Evolutionary conservation across 495 filamentous ascomycete species (phyloP), one percentile per base, ranked within the genome.

Genomic region (Opeltia flavorubescens): DNA sequence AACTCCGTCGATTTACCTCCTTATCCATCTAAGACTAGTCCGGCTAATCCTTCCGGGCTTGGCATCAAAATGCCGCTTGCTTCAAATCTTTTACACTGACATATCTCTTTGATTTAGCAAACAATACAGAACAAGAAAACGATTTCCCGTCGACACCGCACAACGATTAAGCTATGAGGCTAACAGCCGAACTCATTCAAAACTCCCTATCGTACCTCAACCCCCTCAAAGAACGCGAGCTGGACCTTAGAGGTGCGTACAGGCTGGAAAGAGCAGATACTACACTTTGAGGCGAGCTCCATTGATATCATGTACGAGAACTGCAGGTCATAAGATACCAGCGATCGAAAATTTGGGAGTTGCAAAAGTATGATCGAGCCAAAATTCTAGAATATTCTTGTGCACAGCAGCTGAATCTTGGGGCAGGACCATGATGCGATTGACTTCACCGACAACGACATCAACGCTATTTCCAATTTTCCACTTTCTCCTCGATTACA

Each of bases 181-280:
- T 98, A 66, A 95, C 88, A 47, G 80, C 85, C 54, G 91, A 96
- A 62, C 83, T 95, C 57, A 88, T 96, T 60, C 74, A 83, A 62
- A 77, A 75, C 66, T 89, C 89, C 50, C 83, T 89, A 49, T 94
- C 86, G 62, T 99, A 94, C 78, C 84, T 95, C 59, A 96, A 96
- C 70, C 86, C 89, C 52, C 74, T 96, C 67, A 89, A 86, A 65
- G 91, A 99, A 71, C 86, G 93, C 59, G 93, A 99, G 76, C 76
- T 99, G 59, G 88, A 95, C 74, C 87, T 99, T 55, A 80, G 93
- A 96, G 93, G 93, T 99, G 80, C 82, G 87, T 89, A 66, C 55
- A 62, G 59, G 64, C 76, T 81, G 86, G 84, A 89, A 95, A 89
- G 87, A 80, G 71, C 84, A 89, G 88, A 89, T 93, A 81, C 86